Percentiles rank a stretch among this genome's conserved stretches.
Conservation (phyloP, 179 eudicot genomes). For the Heliamphora pulchella region DNA sequence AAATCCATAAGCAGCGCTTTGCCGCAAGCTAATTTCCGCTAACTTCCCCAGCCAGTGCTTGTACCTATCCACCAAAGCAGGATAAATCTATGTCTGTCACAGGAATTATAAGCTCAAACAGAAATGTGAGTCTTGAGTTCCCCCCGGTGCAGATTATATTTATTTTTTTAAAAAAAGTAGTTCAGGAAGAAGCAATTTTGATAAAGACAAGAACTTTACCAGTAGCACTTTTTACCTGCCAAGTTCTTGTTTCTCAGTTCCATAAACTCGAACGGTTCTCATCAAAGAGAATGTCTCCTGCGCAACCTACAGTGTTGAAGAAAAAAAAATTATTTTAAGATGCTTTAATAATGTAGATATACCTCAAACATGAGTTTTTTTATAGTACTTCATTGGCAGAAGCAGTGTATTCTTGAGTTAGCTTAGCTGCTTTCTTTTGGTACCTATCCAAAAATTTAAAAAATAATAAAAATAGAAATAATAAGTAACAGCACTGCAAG, state of each 20-base stretch:
- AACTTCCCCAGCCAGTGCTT: conserved; percentile 69
- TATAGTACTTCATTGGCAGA: conserved; percentile 81
- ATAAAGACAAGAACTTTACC: neutral
- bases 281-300: conserved; percentile 93
- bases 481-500: conserved; percentile 5
- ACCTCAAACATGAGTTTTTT: conserved; percentile 1
- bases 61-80: conserved; percentile 44
- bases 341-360: neutral
- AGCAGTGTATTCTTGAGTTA: conserved; percentile 80
- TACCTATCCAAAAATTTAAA: conserved; percentile 41
- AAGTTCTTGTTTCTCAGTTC: conserved; percentile 79
- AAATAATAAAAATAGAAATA: neutral
- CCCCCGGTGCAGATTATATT: neutral
- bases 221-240: conserved; percentile 43
- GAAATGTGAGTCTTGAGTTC: neutral
- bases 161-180: neutral
- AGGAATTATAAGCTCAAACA: neutral
- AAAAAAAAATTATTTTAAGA: conserved; percentile 7
- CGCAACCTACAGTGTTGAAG: conserved; percentile 58
- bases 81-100: neutral
- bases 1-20: conserved; percentile 91
- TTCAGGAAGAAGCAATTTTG: neutral
- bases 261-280: conserved; percentile 96
- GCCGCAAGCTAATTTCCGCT: conserved; percentile 80
- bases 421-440: conserved; percentile 92